Percentiles rank a stretch among this genome's conserved stretches.
Conservation (phyloP, 805 yeast species). For the Ogataea zsoltii region DNA sequence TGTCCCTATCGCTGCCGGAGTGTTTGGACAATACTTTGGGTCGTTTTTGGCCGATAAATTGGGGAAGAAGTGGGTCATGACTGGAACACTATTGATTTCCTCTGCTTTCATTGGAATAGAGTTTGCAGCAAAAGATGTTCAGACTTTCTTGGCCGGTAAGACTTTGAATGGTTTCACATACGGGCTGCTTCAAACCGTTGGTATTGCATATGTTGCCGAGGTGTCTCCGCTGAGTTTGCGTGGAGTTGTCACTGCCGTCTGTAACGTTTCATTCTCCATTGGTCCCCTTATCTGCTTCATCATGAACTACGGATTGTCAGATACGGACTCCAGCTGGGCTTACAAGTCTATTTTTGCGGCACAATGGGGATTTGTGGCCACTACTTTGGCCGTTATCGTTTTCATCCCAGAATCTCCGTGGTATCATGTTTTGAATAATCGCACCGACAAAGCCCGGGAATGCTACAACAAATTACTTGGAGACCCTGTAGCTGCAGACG, state of each 20-base stretch:
- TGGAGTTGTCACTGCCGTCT: constrained; percentile 36
- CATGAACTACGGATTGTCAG: constrained; percentile 7
- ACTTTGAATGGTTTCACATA: constrained; percentile 42
- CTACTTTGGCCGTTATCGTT: constrained; percentile 3
- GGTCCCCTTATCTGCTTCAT: constrained; percentile 17
- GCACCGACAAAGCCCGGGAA: constrained; percentile 44
- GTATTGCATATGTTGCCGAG: constrained; percentile 46
- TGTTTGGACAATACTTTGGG: constrained; percentile 40
- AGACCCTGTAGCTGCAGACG: constrained; percentile 33
- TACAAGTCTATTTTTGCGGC: constrained; percentile 20
- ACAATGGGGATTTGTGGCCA: constrained; percentile 22
- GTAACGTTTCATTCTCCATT: constrained; percentile 33
- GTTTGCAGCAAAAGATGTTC: constrained; percentile 39
- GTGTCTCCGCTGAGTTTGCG: constrained; percentile 50
- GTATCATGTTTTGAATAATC: constrained; percentile 32
- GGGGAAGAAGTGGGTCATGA: constrained; percentile 39
- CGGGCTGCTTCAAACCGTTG: constrained; percentile 43
- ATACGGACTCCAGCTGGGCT: constrained; percentile 11
- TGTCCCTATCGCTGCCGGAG: constrained; percentile 29
- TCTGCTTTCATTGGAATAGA: constrained; percentile 41
- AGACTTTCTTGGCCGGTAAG: constrained; percentile 42
- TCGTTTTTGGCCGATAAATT: constrained; percentile 35
- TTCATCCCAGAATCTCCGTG: constrained; percentile 25
- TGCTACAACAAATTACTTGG: constrained; percentile 30
- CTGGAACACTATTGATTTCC: constrained; percentile 31